Evolutionary conservation across 495 filamentous ascomycete genomes (phyloP), one percentile per base, ranked within the genome.

Genomic region (Wilcoxina mikolae): DNA sequence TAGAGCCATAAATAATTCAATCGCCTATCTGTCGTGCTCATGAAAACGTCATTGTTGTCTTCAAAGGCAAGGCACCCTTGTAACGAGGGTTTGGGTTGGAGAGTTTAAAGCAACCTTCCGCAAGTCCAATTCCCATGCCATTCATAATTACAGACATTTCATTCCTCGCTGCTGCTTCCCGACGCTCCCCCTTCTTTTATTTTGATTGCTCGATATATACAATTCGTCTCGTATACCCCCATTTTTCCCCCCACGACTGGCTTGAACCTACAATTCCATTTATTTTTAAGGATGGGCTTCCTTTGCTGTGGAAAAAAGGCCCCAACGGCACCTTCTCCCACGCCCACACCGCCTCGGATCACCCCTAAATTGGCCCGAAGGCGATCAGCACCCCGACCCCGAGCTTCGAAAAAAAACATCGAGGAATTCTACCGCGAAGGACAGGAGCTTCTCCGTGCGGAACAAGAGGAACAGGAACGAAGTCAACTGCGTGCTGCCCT

Each of bases 371-470:
- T 49, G 4, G 45, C 22, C 22, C 49, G 49, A 4, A 12, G 39
- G 24, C 18, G 17, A 25, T 44, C 51, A 12, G 3, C 23, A 20
- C 51, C 51, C 12, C 33, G 39, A 0, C 39, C 51, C 3, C 22
- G 23, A 23, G 51, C 51, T 18, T 54, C 51, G 17, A 54, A 54
- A 31, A 24, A 54, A 45, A 45, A 54, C 23, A 54, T 54, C 33
- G 51, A 54, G 28, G 17, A 45, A 39, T 54, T 54, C 27, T 54
- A 54, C 25, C 35, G 51, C 17, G 51, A 54, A 38, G 51, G 51
- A 12, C 22, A 38, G 20, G 51, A 54, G 29, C 51, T 54, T 4
- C 51, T 23, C 9, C 24, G 51, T n/a, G 39, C 51, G 1, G 51
- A 54, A 28, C 18, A 54, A 25, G 51, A 54, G 25, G 33, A 54